Evolutionary conservation across 345 rosid species (phyloP).

Genomic region (Chamaenerion angustifolium): DNA sequence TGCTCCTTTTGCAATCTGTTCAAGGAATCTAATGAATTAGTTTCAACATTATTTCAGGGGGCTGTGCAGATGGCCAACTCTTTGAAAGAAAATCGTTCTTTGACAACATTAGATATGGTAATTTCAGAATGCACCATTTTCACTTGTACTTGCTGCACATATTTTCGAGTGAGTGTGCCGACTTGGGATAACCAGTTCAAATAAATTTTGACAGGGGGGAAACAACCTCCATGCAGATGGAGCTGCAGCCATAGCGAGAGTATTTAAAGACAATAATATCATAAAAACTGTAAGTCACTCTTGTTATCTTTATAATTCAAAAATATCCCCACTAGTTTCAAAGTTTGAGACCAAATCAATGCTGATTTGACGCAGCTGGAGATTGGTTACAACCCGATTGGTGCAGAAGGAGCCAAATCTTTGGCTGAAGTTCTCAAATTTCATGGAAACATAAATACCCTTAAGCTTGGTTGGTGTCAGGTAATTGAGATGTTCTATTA

Average conservation of each 20-base stretch:
- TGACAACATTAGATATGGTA: conserved; percentile 76
- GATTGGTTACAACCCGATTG: conserved; percentile 85
- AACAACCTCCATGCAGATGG: conserved; percentile 79
- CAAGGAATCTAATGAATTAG: not conserved
- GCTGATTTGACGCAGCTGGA: conserved; percentile 40
- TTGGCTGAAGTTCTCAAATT: conserved; percentile 85
- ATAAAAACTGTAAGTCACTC: conserved; percentile 51
- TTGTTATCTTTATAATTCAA: conserved; percentile 1
- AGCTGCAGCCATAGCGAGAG: conserved; percentile 56
- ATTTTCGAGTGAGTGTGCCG: too few relatives aligned
- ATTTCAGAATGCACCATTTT: conserved; percentile 13
- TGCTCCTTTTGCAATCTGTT: not conserved
- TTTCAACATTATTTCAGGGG: conserved; percentile 39
- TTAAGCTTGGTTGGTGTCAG: conserved; percentile 99
- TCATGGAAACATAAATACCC: conserved; percentile 64
- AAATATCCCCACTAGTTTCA: too few relatives aligned
- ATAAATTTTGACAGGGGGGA: conserved; percentile 49
- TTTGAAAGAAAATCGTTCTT: conserved; percentile 61
- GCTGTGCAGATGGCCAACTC: conserved; percentile 78
- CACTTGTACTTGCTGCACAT: not conserved
- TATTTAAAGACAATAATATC: conserved; percentile 57
- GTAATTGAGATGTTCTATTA: conserved; percentile 20
- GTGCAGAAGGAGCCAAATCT: conserved; percentile 75
- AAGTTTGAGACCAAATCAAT: too few relatives aligned
- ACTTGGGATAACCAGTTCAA: too few relatives aligned